A percentile compares a stretch with the other conserved stretches of the same genome.
phyloP scores from a whole-genome alignment of 2,329 filamentous ascomycete species.

The Penicillium hordei region DNA sequence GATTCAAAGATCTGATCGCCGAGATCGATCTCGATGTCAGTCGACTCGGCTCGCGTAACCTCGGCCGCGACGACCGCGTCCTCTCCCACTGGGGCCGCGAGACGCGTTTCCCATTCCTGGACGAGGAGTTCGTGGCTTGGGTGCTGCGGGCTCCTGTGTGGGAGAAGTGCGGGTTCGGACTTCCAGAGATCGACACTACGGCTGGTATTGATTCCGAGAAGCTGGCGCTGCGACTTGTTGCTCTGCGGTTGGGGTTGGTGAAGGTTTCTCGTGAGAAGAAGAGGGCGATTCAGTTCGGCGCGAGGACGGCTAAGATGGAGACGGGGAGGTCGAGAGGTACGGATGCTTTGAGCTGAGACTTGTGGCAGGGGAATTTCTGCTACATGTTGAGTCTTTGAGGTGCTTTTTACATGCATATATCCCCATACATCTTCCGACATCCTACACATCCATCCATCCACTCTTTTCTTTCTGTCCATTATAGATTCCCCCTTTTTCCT shows the following conservation, averaged over 20 bases:
- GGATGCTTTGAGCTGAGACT: conserved; percentile 45
- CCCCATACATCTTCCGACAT: neutral
- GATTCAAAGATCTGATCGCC: conserved; percentile 70
- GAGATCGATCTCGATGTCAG: conserved; percentile 84
- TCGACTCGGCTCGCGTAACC: conserved; percentile 86
- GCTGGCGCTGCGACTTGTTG: conserved; percentile 73
- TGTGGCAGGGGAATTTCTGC: neutral
- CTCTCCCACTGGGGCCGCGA: conserved; percentile 89
- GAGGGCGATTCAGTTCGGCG: conserved; percentile 82
- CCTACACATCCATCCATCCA: neutral
- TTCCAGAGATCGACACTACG: conserved; percentile 32
- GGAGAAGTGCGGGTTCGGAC: conserved; percentile 87
- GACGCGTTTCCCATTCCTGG: conserved; percentile 84
- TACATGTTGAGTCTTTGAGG: neutral
- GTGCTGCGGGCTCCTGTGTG: conserved; percentile 71
- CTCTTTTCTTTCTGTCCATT: neutral
- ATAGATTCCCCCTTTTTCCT: neutral
- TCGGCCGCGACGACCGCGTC: conserved; percentile 89
- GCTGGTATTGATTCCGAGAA: conserved; percentile 65
- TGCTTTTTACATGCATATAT: neutral
- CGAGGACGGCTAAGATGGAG: conserved; percentile 81
- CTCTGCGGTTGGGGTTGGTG: conserved; percentile 69
- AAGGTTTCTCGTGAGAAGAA: conserved; percentile 84
- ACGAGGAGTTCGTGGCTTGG: conserved; percentile 82
- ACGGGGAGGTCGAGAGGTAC: conserved; percentile 65